Base-by-base conservation (phyloP, 2,329 filamentous ascomycete genomes). In the Zymoseptoria crescenta region DNA sequence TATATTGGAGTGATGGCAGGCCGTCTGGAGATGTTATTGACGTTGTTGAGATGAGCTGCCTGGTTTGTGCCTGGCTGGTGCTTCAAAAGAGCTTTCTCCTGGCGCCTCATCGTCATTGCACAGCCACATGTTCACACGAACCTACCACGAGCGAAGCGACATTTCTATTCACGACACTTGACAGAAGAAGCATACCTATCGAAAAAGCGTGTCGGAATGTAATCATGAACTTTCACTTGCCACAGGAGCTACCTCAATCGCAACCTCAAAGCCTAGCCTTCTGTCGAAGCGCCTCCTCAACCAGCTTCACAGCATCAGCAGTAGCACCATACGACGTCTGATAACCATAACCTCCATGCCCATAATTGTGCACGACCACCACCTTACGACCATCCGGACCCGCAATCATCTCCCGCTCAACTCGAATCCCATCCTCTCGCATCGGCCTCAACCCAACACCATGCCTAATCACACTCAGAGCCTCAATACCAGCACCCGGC, bases 361-460 rank as follows among this genome's bases (percentile, higher is more conserved):
- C 89, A 66, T 92, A 92, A 67, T 90, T 88, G 72, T 93, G 89
- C 56, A 94, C 86, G n/a, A 91, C 81, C 73, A 81, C 81, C 2
- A 83, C 80, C 20, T 59, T 52, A 13, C 59, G 28, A 6, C 61
- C 61, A 60, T 66, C 64, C 3, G 58, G 21, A 6, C 83, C 85
- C 55, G 80, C 76, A 51, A 90, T 81, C 63, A 76, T 77, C 71
- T 92, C 87, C 69, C 79, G 86, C 74, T 95, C 91, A 13, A 96
- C 77, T 59, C 91, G 81, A 20, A 89, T 84, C 0, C 91, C 91
- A 1, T 82, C 87, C 58, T 84, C 80, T 55, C 92, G 79, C 70
- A 87, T 83, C 4, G 92, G 92, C 59, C 92, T 80, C 67, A 96
- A 69, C 0, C 92, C 92, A 13, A 96, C 91, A 3, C 85, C 88